phyloP scores from a whole-genome alignment of 2,329 filamentous ascomycete species.

The Fusarium scirpi region DNA sequence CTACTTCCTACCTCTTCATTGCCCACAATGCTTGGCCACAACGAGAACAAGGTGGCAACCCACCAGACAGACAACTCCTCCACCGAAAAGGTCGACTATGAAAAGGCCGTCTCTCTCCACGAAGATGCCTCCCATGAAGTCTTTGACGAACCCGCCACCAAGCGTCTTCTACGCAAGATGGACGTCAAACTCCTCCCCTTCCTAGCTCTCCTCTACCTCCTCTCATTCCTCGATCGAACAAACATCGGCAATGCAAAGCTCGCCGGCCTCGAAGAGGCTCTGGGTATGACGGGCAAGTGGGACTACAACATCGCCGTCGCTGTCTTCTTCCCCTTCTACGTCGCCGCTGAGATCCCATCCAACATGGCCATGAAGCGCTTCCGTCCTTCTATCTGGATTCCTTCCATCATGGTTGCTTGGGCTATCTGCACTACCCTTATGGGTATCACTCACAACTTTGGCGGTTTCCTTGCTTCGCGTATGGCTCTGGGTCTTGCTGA shows the following conservation, averaged over 20 bases:
- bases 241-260: slow-evolving; percentile 69
- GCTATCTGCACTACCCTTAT: slow-evolving; percentile 55
- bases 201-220: slow-evolving; percentile 69
- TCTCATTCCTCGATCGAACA: slow-evolving; percentile 61
- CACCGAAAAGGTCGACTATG: slow-evolving; percentile 46
- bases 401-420: slow-evolving; percentile 64
- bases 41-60: slow-evolving; percentile 26
- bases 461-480: slow-evolving; percentile 62
- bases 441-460: slow-evolving; percentile 60
- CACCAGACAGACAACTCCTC: slow-evolving; percentile 43
- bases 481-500: slow-evolving; percentile 63
- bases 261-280: slow-evolving; percentile 60
- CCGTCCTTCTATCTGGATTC: slow-evolving; percentile 61
- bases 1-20: not conserved
- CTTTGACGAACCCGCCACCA: slow-evolving; percentile 57
- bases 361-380: slow-evolving; percentile 65
- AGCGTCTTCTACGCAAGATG: slow-evolving; percentile 64
- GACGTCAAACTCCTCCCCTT: slow-evolving; percentile 69
- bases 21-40: slow-evolving; percentile 37
- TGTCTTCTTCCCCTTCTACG: slow-evolving; percentile 65
- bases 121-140: slow-evolving; percentile 42
- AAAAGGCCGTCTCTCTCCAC: slow-evolving; percentile 45
- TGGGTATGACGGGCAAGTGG: slow-evolving; percentile 50
- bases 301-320: slow-evolving; percentile 59
- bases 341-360: slow-evolving; percentile 61